Evolutionary conservation across 1,284 basidiomycete genomes (phyloP).

Genomic region (Phenoliferia sp.): DNA sequence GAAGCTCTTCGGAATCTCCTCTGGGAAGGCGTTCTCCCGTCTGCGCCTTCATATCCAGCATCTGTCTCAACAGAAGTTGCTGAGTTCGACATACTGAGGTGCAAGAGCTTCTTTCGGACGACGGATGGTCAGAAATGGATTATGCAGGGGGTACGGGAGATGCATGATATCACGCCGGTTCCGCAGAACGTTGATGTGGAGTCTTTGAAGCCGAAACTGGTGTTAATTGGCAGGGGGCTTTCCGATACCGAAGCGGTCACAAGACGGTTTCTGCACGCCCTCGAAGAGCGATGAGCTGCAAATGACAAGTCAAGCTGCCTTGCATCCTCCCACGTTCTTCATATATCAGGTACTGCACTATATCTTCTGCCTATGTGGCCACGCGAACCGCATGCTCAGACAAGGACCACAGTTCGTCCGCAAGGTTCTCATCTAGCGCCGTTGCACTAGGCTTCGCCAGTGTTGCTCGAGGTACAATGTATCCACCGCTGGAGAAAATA

Average conservation of each 20-base stretch:
- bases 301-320: neutral
- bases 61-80: neutral
- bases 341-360: too few relatives aligned
- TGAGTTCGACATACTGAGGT: slow-evolving; percentile 63
- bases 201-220: slow-evolving; percentile 54
- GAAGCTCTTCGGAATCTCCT: slow-evolving; percentile 46
- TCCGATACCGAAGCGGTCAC: slow-evolving; percentile 25
- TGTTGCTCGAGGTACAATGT: too few relatives aligned
- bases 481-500: neutral
- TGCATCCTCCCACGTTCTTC: too few relatives aligned
- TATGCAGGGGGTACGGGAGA: slow-evolving; percentile 76
- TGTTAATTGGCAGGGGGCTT: slow-evolving; percentile 79
- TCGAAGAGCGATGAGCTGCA: neutral
- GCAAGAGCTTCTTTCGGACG: slow-evolving; percentile 65
- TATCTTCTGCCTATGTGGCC: too few relatives aligned
- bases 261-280: neutral
- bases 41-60: neutral
- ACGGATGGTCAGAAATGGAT: slow-evolving; percentile 50
- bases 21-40: slow-evolving; percentile 56
- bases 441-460: too few relatives aligned
- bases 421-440: too few relatives aligned
- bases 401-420: too few relatives aligned
- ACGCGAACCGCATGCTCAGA: too few relatives aligned
- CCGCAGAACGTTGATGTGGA: slow-evolving; percentile 36
- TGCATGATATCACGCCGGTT: slow-evolving; percentile 67